Percentiles rank a stretch among this genome's conserved stretches.
Conservation (phyloP, 345 rosid genomes). For the Lepidium aucheri region DNA sequence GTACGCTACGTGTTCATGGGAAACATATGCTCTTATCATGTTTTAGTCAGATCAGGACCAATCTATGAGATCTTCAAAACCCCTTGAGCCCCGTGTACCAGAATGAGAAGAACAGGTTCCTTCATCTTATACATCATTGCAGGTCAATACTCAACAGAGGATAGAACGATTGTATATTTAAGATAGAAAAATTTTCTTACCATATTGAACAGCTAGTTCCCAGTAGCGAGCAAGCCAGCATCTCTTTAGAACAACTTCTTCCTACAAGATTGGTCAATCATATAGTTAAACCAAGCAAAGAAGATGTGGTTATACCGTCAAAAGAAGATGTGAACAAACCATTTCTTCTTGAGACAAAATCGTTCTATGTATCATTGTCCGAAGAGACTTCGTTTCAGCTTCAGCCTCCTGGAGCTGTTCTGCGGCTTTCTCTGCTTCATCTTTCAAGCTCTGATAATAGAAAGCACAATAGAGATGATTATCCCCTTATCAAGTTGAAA, state of each 20-base stretch:
- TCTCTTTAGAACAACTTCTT: constrained; percentile 96
- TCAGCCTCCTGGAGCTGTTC: constrained; percentile 77
- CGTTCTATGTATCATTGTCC: constrained; percentile 85
- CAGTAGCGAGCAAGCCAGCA: constrained; percentile 99
- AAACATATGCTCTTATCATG: background rate
- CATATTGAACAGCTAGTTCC: constrained; percentile 86
- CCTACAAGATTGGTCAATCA: constrained; percentile 37
- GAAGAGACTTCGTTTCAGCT: constrained; percentile 75
- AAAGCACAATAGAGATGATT: background rate
- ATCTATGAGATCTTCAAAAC: background rate
- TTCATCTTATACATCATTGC: background rate
- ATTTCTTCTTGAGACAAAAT: constrained; percentile 83
- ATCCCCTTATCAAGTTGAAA: constrained; percentile 4
- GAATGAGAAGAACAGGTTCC: background rate
- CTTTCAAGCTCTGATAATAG: constrained; percentile 59
- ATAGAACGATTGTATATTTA: background rate
- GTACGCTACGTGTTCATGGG: background rate
- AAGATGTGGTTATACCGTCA: constrained; percentile 15
- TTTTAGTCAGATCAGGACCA: background rate
- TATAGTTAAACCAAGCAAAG: background rate
- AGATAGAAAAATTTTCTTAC: constrained; percentile 27
- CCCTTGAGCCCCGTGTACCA: background rate
- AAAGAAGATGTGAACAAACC: constrained; percentile 34
- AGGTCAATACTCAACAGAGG: background rate
- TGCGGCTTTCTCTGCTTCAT: constrained; percentile 44